A percentile compares a stretch with the other conserved stretches of the same genome.
These are phyloP conservation scores for Penicillium daleae DNA, from an alignment of 495 filamentous ascomycete genomes.

Conservation along the genomic window DNA sequence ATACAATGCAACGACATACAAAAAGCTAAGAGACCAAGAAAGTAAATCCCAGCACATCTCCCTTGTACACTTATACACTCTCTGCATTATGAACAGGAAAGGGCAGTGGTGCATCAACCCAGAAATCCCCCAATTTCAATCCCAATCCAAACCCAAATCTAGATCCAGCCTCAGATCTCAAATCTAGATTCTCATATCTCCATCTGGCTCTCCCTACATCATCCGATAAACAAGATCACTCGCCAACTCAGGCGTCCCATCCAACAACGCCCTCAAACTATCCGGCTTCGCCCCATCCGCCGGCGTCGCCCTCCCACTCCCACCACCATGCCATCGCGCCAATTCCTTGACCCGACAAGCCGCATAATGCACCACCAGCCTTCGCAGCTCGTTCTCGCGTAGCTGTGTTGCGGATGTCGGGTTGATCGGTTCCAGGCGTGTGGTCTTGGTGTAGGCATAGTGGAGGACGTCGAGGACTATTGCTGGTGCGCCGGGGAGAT, in stretches of 20 bases:
- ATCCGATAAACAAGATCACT: conserved; percentile 54
- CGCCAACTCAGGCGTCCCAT: conserved; percentile 47
- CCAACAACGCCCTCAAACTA: conserved; percentile 43
- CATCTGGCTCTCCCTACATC: too few species aligned
- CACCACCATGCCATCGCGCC: conserved; percentile 41
- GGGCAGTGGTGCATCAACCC: background rate
- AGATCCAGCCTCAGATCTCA: too few species aligned
- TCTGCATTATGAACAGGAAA: background rate
- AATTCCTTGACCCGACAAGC: conserved; percentile 51
- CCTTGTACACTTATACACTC: background rate
- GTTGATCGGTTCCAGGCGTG: conserved; percentile 47
- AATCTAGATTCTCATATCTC: background rate
- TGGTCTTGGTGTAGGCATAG: conserved; percentile 49
- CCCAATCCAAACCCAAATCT: background rate
- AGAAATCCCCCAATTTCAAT: background rate
- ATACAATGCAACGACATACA: background rate
- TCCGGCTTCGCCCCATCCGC: conserved; percentile 28
- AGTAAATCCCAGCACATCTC: background rate
- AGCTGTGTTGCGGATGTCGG: conserved; percentile 49
- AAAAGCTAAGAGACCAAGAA: background rate
- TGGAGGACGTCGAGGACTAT: conserved; percentile 48
- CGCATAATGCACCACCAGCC: conserved; percentile 48
- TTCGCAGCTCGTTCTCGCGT: conserved; percentile 50
- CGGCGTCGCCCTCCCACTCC: conserved; percentile 33
- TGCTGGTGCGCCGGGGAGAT: conserved; percentile 31